These are phyloP conservation scores for Penicillium fuscoglaucum DNA, from an alignment of 2,329 filamentous ascomycete genomes.

Conservation along the genomic window DNA sequence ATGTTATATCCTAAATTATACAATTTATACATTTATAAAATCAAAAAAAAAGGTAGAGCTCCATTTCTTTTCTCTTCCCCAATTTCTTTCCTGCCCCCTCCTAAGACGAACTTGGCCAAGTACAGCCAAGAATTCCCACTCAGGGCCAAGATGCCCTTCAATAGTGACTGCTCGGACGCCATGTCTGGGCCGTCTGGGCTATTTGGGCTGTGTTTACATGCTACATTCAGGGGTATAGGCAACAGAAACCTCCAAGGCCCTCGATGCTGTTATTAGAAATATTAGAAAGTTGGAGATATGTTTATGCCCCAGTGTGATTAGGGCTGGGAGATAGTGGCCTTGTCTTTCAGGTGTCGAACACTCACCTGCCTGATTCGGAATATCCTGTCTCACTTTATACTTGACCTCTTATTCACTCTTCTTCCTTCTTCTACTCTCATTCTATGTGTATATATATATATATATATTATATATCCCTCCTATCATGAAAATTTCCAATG, in stretches of 20 bases:
- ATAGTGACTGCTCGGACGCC: neutral
- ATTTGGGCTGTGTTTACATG: neutral
- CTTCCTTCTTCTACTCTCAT: neutral
- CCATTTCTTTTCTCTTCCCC: neutral
- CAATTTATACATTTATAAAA: too few relatives aligned
- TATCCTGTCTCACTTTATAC: neutral
- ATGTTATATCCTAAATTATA: too few relatives aligned
- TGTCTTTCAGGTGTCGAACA: neutral
- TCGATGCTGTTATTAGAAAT: neutral
- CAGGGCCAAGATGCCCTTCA: neutral
- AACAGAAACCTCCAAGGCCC: neutral
- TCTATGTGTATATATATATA: neutral
- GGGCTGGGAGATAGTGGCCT: neutral
- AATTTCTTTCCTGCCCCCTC: neutral
- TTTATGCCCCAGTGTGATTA: neutral
- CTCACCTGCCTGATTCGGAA: neutral
- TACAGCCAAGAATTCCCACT: neutral
- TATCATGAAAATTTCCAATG: fast-evolving
- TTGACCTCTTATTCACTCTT: neutral
- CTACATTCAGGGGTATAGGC: neutral
- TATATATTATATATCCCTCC: neutral
- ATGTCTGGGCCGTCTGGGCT: neutral
- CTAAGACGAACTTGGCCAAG: neutral
- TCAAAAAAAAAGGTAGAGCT: neutral
- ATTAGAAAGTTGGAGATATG: neutral